Percentiles rank a stretch among this genome's conserved stretches.
Evolutionary conservation across 106 monocot species (phyloP).

Genomic region (Allium cepa): DNA sequence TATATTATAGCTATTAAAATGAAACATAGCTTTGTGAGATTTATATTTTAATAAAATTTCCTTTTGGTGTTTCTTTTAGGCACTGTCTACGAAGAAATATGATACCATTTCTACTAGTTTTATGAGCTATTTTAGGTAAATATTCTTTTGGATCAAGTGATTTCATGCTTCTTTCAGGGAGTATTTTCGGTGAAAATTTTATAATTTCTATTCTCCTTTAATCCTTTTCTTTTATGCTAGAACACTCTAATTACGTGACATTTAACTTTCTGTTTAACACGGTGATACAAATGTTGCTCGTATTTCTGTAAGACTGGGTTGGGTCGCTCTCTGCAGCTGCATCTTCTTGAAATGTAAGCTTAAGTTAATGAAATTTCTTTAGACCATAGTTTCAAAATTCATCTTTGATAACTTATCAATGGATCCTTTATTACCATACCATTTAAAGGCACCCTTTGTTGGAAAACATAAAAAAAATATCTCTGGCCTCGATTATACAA

Average conservation of each 20-base stretch:
- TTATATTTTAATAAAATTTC: no score
- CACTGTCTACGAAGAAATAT: no score
- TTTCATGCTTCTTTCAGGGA: conserved; percentile 40
- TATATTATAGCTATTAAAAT: no score
- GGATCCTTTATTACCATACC: conserved; percentile 6
- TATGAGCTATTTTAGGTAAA: background rate
- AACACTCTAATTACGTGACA: no score
- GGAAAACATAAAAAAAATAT: conserved; percentile 72
- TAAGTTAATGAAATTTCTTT: background rate
- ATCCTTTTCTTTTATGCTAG: background rate
- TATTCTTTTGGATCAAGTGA: background rate
- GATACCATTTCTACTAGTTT: no score
- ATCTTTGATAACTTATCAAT: background rate
- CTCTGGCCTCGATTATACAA: conserved; percentile 66
- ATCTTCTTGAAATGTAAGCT: conserved; percentile 87
- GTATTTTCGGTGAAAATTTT: conserved; percentile 56
- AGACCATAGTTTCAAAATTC: background rate
- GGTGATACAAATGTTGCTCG: conserved; percentile 70
- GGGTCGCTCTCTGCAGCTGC: conserved; percentile 98
- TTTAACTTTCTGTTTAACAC: no score
- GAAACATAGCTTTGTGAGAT: no score
- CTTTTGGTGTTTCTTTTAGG: background rate
- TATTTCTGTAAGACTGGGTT: conserved; percentile 95
- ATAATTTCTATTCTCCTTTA: background rate
- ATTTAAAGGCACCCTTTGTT: conserved; percentile 75